Base-by-base conservation (phyloP, 495 filamentous ascomycete genomes). In the Paragyromitra xinjiangensis region DNA sequence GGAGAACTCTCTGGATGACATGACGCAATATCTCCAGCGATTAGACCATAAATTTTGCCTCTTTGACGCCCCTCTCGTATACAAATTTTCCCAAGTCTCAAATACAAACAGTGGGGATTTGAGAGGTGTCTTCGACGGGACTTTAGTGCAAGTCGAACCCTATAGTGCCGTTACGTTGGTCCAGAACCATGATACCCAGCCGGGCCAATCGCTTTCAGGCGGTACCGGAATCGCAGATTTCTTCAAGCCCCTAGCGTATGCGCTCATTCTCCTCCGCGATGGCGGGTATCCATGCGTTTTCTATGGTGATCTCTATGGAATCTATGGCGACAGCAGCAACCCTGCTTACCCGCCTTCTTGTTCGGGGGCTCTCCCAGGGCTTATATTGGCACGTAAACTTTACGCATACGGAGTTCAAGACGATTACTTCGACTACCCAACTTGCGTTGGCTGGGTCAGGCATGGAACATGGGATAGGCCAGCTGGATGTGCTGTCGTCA, bases 231-330 rank as follows among this genome's bases (percentile, higher is more conserved):
- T 91, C 8, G 82, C 86, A 6, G 79, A 83, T 2, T 87, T 85
- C 80, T 91, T 91, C 84, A 88, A 90, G 75, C 86, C 88, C 1
- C 82, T 90, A 11, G 88, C 88, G 39, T 89, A 91, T 73, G 83
- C 88, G 7, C 83, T 91, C 45, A 93, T 92, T 69, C 88, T 93
- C 16, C 88, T 93, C 22, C 89, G 90, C 26, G 81, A 85, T 48
- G 82, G 85, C 12, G 91, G 91, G 44, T 90, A 90, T 70, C 92
- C 92, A 0, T 93, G 91, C 75, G 77, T 92, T 64, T 94, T 92
- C 81, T 93, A 91, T 80, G 91, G 91, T 40, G 92, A 94, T 76
- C 77, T 93, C 9, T 93, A 92, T 81, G 91, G 91, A n/a, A 89
- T 91, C 73, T 83, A 86, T 72, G 75, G 87, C 84, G 11, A 65